phyloP scores from a whole-genome alignment of 2,329 filamentous ascomycete species.

The Botrytis fragariae region DNA sequence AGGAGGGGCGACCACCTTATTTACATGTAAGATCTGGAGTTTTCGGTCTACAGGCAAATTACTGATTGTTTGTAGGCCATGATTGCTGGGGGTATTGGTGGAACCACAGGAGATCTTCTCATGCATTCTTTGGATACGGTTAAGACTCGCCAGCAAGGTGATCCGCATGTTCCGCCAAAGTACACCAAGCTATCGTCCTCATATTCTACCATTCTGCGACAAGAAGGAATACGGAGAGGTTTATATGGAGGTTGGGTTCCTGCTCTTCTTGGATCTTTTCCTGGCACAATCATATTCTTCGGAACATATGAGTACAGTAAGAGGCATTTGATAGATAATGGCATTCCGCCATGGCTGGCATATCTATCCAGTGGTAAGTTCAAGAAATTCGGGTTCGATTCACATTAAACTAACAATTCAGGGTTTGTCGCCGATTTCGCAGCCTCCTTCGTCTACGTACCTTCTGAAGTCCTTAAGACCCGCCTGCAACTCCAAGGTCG shows the following conservation, averaged over 20 bases:
- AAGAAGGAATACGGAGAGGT: constrained; percentile 83
- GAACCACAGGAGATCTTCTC: constrained; percentile 90
- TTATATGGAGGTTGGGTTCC: constrained; percentile 93
- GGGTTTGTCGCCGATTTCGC: constrained; percentile 92
- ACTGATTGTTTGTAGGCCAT: constrained; percentile 63
- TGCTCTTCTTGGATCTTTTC: constrained; percentile 87
- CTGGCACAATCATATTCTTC: constrained; percentile 92
- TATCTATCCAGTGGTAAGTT: constrained; percentile 78
- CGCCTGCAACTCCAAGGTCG: constrained; percentile 90
- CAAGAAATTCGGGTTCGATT: background rate
- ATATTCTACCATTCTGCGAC: constrained; percentile 88
- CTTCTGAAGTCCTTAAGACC: constrained; percentile 97
- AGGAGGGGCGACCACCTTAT: constrained; percentile 60
- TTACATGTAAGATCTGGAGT: constrained; percentile 50
- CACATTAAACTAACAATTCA: constrained; percentile 38
- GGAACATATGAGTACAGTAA: constrained; percentile 97
- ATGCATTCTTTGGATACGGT: constrained; percentile 99
- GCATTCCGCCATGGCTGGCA: constrained; percentile 76
- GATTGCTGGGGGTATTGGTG: constrained; percentile 90
- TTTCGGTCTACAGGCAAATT: constrained; percentile 20
- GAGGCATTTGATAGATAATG: constrained; percentile 78
- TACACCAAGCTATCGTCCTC: constrained; percentile 88
- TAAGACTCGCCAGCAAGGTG: constrained; percentile 96
- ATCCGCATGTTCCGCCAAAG: constrained; percentile 87
- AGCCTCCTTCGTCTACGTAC: constrained; percentile 90